These are phyloP conservation scores for Pythium aphanidermatum DNA, from an alignment of 352 stramenopile genomes.

Conservation along the genomic window DNA sequence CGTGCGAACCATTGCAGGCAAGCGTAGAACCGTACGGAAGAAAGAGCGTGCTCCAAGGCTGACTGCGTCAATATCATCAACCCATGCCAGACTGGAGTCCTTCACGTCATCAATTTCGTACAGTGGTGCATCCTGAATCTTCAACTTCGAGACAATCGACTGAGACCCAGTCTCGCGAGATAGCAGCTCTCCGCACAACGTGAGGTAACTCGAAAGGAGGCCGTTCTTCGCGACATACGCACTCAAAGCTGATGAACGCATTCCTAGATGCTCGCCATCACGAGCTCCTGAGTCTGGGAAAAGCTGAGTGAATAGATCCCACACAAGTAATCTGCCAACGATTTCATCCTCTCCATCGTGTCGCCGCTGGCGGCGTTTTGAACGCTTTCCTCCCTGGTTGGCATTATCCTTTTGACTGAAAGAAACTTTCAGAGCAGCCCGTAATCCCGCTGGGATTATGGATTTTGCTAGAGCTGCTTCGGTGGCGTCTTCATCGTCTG, in stretches of 20 bases:
- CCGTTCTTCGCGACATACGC: slow-evolving; percentile 52
- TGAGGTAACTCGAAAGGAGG: slow-evolving; percentile 61
- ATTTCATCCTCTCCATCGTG: slow-evolving; percentile 43
- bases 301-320: slow-evolving; percentile 79
- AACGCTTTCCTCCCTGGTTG: slow-evolving; percentile 3
- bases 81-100: neutral
- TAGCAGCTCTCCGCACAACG: slow-evolving; percentile 51
- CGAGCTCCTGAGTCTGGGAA: slow-evolving; percentile 42
- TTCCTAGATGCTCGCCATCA: slow-evolving; percentile 17
- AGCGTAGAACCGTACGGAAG: slow-evolving; percentile 72
- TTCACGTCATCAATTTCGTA: slow-evolving; percentile 40
- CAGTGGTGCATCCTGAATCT: slow-evolving; percentile 43
- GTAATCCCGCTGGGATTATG: slow-evolving; percentile 61
- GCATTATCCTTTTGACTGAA: slow-evolving; percentile 19
- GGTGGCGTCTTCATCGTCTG: slow-evolving; percentile 65
- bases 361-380: slow-evolving; percentile 38
- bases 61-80: slow-evolving; percentile 14
- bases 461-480: slow-evolving; percentile 57
- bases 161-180: slow-evolving; percentile 46
- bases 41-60: slow-evolving; percentile 59
- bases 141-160: slow-evolving; percentile 8
- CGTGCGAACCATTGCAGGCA: slow-evolving; percentile 83
- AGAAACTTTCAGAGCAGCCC: slow-evolving; percentile 43
- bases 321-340: slow-evolving; percentile 52
- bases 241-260: slow-evolving; percentile 69